These are phyloP conservation scores for Musa schizocarpa DNA, from an alignment of 176 grass and related monocot species.

Conservation along the genomic window DNA sequence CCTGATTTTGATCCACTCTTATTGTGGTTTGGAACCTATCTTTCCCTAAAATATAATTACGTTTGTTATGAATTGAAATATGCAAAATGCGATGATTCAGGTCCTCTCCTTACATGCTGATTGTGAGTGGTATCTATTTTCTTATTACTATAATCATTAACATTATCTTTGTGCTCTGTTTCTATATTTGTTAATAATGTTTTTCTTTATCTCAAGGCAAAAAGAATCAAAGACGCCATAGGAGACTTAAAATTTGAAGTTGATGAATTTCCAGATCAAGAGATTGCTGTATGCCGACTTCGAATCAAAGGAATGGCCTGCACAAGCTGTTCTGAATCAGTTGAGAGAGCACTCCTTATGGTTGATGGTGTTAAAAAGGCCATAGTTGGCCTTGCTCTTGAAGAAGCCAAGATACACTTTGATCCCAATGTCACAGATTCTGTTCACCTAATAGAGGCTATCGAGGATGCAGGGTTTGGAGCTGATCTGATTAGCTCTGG, in stretches of 20 bases:
- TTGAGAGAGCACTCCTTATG: conserved; percentile 70
- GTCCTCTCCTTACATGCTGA: too few relatives aligned
- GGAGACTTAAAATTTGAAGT: conserved; percentile 63
- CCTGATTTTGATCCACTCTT: neutral
- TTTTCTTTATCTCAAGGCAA: conserved; percentile 30
- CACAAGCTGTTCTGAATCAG: conserved; percentile 92
- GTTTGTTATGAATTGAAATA: too few relatives aligned
- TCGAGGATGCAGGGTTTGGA: conserved; percentile 94
- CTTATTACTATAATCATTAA: neutral
- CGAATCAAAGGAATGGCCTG: conserved; percentile 98
- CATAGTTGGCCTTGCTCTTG: conserved; percentile 77
- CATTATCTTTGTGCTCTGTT: neutral
- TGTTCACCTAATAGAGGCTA: conserved; percentile 55
- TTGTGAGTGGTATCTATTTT: neutral
- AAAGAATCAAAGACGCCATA: conserved; percentile 69
- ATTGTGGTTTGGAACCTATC: neutral
- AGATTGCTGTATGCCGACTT: conserved; percentile 79
- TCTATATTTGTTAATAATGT: neutral
- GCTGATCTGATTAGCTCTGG: conserved; percentile 75
- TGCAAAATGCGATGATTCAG: too few relatives aligned
- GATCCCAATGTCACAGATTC: conserved; percentile 66
- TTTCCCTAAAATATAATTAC: too few relatives aligned
- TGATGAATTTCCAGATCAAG: conserved; percentile 69
- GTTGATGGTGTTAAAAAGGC: conserved; percentile 89
- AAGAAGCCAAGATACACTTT: conserved; percentile 97